Evolutionary conservation across 2,329 filamentous ascomycete species (phyloP), one percentile per base, ranked within the genome.

Genomic region (Domatiomyces globalis): DNA sequence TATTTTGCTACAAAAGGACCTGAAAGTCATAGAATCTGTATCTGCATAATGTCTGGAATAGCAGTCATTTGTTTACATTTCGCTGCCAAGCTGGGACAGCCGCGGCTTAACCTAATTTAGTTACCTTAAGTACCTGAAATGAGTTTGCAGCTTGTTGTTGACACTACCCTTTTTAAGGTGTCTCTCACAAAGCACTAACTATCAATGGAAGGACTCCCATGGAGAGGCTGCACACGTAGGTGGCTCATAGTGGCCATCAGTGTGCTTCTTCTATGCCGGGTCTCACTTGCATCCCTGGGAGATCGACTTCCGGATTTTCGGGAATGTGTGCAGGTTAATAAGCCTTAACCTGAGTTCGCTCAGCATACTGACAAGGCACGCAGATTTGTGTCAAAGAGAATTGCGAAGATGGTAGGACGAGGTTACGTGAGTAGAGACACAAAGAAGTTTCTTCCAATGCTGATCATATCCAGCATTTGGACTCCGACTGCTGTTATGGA

Each of bases 401-500:
- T 66, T 96, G 90, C 69, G 77, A 77, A 54, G 69, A 75, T 43
- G 77, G 79, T 55, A 75, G 79, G 57, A 79, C 80, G 1, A 73
- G 74, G 9, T 83, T 94, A 57, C 83, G 87, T 94, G 79, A 66
- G 83, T 63, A 45, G 25, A 53, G 44, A 45, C 49, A 50, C 52
- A 51, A 46, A n/a, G 51, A 33, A 52, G 54, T 49, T 59, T 36
- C 29, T 36, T 48, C 53, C 33, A 54, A 56, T 51, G 63, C 58
- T 61, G 36, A 59, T 51, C 46, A 39, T 20, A 43, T 43, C 45
- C 64, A 95, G 88, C 92, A 56, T 66, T 95, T 61, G 80, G 85
- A 69, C 88, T 84, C 66, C 86, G 86, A 56, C 76, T 96, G 60
- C 81, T 96, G 63, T 72, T 95, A 67, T 98, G 92, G 92, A 81